phyloP scores from a whole-genome alignment of 2,329 filamentous ascomycete species.

The Blastomyces parvus region DNA sequence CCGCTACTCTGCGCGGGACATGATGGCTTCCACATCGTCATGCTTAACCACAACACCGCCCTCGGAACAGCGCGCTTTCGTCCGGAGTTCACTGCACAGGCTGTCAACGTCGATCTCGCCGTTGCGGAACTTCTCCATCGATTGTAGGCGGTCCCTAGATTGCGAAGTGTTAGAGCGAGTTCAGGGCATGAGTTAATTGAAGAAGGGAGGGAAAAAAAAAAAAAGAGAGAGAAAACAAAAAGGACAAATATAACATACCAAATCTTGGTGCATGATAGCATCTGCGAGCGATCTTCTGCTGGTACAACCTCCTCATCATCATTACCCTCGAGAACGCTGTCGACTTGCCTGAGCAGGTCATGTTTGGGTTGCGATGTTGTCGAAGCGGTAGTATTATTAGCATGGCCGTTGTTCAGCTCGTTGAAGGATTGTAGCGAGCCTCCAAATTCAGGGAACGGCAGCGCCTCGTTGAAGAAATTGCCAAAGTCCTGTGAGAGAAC shows the following conservation, averaged over 20 bases:
- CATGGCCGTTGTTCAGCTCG: conserved; percentile 26
- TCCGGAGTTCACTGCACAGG: conserved; percentile 82
- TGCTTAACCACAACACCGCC: conserved; percentile 82
- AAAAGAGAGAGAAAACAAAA: background rate
- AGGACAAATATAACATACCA: conserved; percentile 53
- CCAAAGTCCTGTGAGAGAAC: conserved; percentile 66
- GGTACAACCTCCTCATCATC: conserved; percentile 59
- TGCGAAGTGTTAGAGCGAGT: conserved; percentile 1
- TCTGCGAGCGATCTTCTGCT: conserved; percentile 50
- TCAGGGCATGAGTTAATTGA: background rate
- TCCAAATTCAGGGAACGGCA: conserved; percentile 65
- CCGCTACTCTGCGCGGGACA: conserved; percentile 39
- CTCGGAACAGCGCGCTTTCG: conserved; percentile 90
- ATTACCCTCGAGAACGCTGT: conserved; percentile 57
- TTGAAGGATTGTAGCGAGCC: conserved; percentile 62
- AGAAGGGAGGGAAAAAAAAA: background rate
- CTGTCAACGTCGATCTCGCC: conserved; percentile 91
- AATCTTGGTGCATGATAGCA: conserved; percentile 81
- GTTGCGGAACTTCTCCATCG: conserved; percentile 74
- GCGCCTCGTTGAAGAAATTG: conserved; percentile 64
- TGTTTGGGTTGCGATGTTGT: conserved; percentile 43
- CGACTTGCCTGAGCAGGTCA: conserved; percentile 68
- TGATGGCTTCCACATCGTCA: conserved; percentile 73
- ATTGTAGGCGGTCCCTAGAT: conserved; percentile 77
- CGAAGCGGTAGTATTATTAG: conserved; percentile 11